Percentiles rank a stretch among this genome's conserved stretches.
phyloP scores from a whole-genome alignment of 1,284 basidiomycete species.

The Vanrija pseudolonga region DNA sequence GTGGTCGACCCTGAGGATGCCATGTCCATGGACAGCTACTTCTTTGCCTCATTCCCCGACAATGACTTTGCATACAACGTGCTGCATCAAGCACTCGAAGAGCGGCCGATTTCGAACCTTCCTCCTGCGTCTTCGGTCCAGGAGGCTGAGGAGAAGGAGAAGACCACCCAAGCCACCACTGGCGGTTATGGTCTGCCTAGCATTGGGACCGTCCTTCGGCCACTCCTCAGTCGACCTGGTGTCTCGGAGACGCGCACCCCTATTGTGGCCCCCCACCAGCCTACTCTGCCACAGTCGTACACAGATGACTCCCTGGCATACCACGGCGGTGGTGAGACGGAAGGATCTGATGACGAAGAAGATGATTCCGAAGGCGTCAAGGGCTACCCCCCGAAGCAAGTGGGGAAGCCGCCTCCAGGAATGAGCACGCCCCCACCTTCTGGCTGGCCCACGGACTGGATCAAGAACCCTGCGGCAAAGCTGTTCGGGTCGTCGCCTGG shows the following conservation, averaged over 20 bases:
- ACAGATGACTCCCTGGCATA: constrained; percentile 10
- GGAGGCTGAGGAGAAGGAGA: constrained; percentile 49
- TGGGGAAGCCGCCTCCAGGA: constrained; percentile 30
- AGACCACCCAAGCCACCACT: constrained; percentile 41
- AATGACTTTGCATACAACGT: constrained; percentile 68
- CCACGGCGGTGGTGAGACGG: constrained; percentile 3
- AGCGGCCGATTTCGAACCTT: constrained; percentile 49
- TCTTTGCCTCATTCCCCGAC: constrained; percentile 78
- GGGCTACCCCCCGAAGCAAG: constrained; percentile 41
- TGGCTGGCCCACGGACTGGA: constrained; percentile 31
- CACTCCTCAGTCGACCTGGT: constrained; percentile 16
- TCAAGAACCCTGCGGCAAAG: constrained; percentile 39
- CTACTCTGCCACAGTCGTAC: constrained; percentile 8
- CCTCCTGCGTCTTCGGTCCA: constrained; percentile 8
- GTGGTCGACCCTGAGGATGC: constrained; percentile 77
- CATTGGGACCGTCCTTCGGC: constrained; percentile 30
- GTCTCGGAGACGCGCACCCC: constrained; percentile 7
- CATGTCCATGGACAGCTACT: constrained; percentile 75
- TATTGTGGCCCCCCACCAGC: constrained; percentile 10
- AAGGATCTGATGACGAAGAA: constrained; percentile 7
- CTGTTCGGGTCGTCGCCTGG: constrained; percentile 32
- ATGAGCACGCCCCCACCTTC: constrained; percentile 17
- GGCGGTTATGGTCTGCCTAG: constrained; percentile 13
- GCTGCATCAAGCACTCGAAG: constrained; percentile 68
- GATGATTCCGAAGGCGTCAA: constrained; percentile 12